phyloP scores from a whole-genome alignment of 2,329 filamentous ascomycete species.

The Nigrospora sphaerica region DNA sequence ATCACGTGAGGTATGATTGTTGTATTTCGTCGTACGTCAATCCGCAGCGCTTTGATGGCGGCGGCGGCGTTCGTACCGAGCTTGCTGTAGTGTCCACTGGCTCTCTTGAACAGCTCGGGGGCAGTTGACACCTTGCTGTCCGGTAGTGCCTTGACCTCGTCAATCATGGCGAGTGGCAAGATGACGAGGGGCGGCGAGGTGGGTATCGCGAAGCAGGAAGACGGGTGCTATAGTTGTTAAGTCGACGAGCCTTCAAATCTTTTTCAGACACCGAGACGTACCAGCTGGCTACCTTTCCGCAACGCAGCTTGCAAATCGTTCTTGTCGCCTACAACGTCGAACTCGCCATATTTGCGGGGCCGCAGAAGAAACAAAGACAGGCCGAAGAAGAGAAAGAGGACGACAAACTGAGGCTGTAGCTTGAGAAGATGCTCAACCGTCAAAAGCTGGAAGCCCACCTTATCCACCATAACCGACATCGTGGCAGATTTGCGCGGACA shows the following conservation, averaged over 20 bases:
- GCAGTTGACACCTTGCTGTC: neutral
- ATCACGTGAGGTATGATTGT: neutral
- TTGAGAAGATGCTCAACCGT: neutral
- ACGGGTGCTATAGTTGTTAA: neutral
- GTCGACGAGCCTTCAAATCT: neutral
- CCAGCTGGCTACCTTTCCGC: neutral
- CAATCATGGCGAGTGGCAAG: neutral
- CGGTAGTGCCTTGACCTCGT: neutral
- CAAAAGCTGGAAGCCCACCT: neutral
- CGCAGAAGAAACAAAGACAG: neutral
- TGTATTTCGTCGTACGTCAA: neutral
- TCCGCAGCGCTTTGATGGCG: neutral
- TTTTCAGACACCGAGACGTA: neutral
- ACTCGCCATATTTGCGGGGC: neutral
- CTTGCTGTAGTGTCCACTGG: slow-evolving; percentile 29
- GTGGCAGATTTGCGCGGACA: no score
- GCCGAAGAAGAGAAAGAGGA: neutral
- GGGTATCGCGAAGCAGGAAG: neutral
- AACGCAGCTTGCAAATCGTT: neutral
- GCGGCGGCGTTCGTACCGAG: slow-evolving; percentile 43
- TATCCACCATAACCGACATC: neutral
- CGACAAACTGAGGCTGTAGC: neutral
- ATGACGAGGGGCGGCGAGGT: neutral
- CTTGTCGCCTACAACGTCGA: neutral
- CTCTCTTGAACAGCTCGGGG: slow-evolving; percentile 29